Conservation (phyloP, 805 yeast genomes). For the Wickerhamomyces subpelliculosus region DNA sequence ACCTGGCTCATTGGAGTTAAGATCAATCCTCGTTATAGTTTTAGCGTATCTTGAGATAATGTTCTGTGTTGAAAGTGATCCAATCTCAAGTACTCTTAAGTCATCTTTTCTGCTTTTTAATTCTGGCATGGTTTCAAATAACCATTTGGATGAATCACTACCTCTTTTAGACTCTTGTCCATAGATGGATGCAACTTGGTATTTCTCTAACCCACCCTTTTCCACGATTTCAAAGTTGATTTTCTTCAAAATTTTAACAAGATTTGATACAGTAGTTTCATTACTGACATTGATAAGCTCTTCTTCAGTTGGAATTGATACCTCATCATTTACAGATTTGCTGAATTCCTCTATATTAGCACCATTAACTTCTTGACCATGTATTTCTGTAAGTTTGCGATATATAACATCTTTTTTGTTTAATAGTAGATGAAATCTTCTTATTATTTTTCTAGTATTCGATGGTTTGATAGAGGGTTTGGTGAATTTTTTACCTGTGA, state of each 20-base stretch:
- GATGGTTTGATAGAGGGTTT: slow-evolving; percentile 57
- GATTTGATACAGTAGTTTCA: slow-evolving; percentile 8
- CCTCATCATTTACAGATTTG: slow-evolving; percentile 1
- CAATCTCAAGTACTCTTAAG: slow-evolving; percentile 69
- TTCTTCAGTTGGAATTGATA: slow-evolving; percentile 8
- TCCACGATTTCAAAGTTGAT: slow-evolving; percentile 55
- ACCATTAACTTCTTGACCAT: slow-evolving; percentile 16
- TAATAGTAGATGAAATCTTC: slow-evolving; percentile 68
- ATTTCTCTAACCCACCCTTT: slow-evolving; percentile 71
- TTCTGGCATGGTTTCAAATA: slow-evolving; percentile 65
- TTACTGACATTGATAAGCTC: slow-evolving; percentile 10
- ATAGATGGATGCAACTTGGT: slow-evolving; percentile 78
- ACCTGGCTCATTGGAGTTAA: slow-evolving; percentile 69
- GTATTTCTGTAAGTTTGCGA: slow-evolving; percentile 20
- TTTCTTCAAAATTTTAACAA: slow-evolving; percentile 35
- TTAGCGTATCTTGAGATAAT: slow-evolving; percentile 39
- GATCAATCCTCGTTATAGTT: slow-evolving; percentile 61
- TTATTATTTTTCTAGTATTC: slow-evolving; percentile 66
- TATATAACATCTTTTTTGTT: slow-evolving; percentile 44
- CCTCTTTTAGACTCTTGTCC: slow-evolving; percentile 81
- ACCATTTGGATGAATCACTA: slow-evolving; percentile 82
- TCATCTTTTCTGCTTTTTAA: slow-evolving; percentile 9
- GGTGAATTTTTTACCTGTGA: slow-evolving; percentile 24
- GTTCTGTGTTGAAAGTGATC: slow-evolving; percentile 67
- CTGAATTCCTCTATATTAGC: slow-evolving; percentile 15